Percentiles rank a stretch among this genome's conserved stretches.
phyloP scores from a whole-genome alignment of 1,284 basidiomycete genomes.

The Ganoderma boninense region DNA sequence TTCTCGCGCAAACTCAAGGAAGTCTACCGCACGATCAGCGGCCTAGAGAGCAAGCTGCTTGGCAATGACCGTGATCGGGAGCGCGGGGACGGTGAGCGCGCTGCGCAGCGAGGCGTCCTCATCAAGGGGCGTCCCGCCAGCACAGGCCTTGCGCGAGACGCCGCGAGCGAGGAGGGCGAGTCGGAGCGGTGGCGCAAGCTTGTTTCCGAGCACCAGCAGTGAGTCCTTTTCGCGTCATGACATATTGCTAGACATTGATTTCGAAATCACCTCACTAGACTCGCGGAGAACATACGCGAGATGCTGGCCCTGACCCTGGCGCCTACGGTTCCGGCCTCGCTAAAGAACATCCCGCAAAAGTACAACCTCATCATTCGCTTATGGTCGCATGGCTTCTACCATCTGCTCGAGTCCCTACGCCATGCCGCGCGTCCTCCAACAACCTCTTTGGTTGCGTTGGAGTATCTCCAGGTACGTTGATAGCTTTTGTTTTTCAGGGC shows the following conservation, averaged over 20 bases:
- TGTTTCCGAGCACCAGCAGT: constrained; percentile 78
- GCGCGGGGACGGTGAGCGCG: constrained; percentile 37
- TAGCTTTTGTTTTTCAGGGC: background rate
- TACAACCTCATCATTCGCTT: constrained; percentile 96
- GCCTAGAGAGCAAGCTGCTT: constrained; percentile 77
- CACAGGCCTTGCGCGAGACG: constrained; percentile 41
- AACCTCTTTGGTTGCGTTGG: constrained; percentile 69
- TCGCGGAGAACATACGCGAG: constrained; percentile 90
- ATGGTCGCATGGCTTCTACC: constrained; percentile 93
- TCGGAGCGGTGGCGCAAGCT: constrained; percentile 71
- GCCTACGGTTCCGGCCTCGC: constrained; percentile 85
- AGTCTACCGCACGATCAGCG: constrained; percentile 79
- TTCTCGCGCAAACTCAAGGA: constrained; percentile 82
- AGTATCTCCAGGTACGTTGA: constrained; percentile 43
- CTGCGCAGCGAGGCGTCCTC: constrained; percentile 51
- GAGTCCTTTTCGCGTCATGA: constrained; percentile 37
- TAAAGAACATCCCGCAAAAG: constrained; percentile 89
- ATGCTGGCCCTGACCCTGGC: constrained; percentile 89
- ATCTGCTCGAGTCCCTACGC: constrained; percentile 89
- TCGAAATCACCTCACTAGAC: constrained; percentile 50
- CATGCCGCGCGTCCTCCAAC: constrained; percentile 81
- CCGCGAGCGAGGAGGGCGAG: constrained; percentile 60
- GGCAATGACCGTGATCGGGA: constrained; percentile 62
- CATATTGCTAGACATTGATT: background rate
- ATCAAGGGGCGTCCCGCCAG: constrained; percentile 52